Base-by-base conservation (phyloP, 176 grass and related monocot genomes). In the Neostapfia colusana region DNA sequence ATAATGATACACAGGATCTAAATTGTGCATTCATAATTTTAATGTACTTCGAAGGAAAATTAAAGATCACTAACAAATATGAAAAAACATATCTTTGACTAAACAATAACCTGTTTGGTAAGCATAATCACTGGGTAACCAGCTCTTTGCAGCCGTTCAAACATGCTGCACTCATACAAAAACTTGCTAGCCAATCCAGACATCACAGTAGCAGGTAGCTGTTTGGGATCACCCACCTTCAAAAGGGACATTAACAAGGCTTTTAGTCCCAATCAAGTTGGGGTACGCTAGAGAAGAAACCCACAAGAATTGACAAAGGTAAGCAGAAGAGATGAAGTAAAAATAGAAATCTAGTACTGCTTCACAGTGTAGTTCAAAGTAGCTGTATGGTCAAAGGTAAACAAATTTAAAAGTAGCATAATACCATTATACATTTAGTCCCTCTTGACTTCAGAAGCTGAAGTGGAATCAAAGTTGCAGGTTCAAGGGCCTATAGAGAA, bases 141-240 rank as follows among this genome's bases (percentile, higher is more conserved):
- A 64, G 95, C 95, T 88, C 76, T 85, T 74, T 98, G 95, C 35
- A 98, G 79, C 54, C 95, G 89, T 75, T 98, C 95, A 94, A 98
- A 98, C 95, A 98, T 98, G 82, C 95, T 98, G 77, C 95, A 98
- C 60, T 98, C 89, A 53, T 92, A 98, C 18, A 87, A 79, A 89
- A 93, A 98, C 69, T 98, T 98, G 70, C 91, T 90, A 48, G 91
- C 91, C 45, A 98, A 79, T 79, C 86, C 84, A 84, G 95, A 98
- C 78, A 98, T 88, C 34, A 98, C 95, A 23, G 95, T 98, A 73
- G 95, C 95, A 55, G 95, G 95, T 25, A 98, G 79, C 59, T 98
- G 95, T 89, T 92, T 98, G n/a, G 95, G 95, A 73, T 98, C 95
- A 63, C 95, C 95, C 76, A 94, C 95, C 95, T 98, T 86, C 89